These are phyloP conservation scores for Dryas drummondii DNA, from an alignment of 306 rosid species.

Conservation along the genomic window DNA sequence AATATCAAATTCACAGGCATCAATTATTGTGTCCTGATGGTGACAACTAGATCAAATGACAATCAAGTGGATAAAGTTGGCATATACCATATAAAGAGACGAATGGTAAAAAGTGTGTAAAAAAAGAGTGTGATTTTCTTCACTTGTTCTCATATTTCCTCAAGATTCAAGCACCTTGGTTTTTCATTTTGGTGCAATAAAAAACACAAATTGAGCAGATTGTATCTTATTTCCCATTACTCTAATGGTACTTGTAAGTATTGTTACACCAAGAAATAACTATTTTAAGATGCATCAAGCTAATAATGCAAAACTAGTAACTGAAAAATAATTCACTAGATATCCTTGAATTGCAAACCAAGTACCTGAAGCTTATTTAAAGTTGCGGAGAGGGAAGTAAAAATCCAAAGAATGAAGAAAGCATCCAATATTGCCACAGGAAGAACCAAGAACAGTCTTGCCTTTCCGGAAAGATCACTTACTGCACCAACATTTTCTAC, in stretches of 20 bases:
- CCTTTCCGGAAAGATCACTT: constrained; percentile 95
- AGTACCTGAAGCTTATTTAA: constrained; percentile 96
- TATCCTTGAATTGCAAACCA: constrained; percentile 18
- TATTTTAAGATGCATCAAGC: not conserved
- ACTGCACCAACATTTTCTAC: constrained; percentile 95
- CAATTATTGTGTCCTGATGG: not conserved
- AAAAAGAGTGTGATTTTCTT: not conserved
- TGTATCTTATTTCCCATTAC: not conserved
- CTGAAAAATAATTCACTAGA: constrained; percentile 17
- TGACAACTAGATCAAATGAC: not conserved
- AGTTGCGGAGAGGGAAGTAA: constrained; percentile 90
- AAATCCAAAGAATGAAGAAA: constrained; percentile 97
- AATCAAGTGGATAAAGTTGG: not conserved
- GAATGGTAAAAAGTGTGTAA: not conserved
- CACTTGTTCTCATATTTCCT: not conserved
- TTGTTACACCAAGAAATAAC: too few relatives aligned
- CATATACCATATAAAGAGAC: not conserved
- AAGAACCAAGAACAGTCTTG: constrained; percentile 84
- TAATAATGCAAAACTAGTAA: not conserved
- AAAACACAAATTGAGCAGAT: not conserved
- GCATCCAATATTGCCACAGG: constrained; percentile 93
- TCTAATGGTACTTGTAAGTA: not conserved
- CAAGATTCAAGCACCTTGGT: not conserved
- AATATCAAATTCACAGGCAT: not conserved
- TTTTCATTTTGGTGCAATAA: not conserved